Conservation (phyloP, 2,329 filamentous ascomycete genomes). For the Trichoderma guizhouense region DNA sequence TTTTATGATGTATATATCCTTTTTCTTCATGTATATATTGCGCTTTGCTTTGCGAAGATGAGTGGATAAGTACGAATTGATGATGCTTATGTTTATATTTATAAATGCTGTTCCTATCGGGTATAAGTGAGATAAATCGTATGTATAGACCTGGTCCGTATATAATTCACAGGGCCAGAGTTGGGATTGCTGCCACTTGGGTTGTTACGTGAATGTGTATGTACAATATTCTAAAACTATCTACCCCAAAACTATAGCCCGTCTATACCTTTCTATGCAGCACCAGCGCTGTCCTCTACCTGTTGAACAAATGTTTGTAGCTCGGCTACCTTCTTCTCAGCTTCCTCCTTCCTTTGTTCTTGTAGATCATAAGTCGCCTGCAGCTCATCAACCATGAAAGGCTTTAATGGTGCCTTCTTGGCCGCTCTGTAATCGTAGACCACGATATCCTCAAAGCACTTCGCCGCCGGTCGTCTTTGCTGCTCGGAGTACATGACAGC, state of each 20-base stretch:
- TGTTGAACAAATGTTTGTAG: constrained; percentile 5
- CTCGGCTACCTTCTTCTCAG: constrained; percentile 22
- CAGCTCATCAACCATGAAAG: constrained; percentile 41
- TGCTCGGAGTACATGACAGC: constrained; percentile 70
- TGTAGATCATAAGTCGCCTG: constrained; percentile 36
- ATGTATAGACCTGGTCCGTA: background rate
- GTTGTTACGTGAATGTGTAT: background rate
- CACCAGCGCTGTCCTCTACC: constrained; percentile 9
- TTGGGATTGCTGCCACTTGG: background rate
- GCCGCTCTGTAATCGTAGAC: constrained; percentile 33
- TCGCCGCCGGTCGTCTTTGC: constrained; percentile 68
- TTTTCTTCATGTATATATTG: constrained; percentile 20
- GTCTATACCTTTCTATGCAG: background rate
- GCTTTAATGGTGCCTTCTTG: constrained; percentile 38
- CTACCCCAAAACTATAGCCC: background rate
- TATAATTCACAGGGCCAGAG: background rate
- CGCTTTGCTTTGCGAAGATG: background rate
- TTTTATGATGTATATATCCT: constrained; percentile 12
- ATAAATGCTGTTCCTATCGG: background rate
- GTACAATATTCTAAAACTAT: background rate
- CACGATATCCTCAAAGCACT: constrained; percentile 58
- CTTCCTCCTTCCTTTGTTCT: constrained; percentile 22
- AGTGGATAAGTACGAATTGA: background rate
- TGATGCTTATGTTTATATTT: constrained; percentile 1
- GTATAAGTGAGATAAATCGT: background rate